Conservation (phyloP, 805 yeast genomes). For the Blastobotrys terrestris region DNA sequence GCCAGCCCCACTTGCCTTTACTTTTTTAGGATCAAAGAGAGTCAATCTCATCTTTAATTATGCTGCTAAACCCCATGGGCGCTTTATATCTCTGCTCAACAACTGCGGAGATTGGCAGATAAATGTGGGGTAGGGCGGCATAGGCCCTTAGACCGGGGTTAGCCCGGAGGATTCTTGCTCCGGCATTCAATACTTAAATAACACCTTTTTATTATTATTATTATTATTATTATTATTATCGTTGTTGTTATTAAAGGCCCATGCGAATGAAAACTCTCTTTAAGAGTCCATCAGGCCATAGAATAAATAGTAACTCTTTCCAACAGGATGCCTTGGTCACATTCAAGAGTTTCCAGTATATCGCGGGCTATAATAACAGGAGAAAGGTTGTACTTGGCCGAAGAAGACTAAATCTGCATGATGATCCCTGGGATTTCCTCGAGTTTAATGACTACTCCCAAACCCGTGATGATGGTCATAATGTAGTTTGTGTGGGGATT, state of each 20-base stretch:
- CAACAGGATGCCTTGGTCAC: slow-evolving; percentile 22
- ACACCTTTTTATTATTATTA: too few relatives aligned
- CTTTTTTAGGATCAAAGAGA: neutral
- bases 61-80: too few relatives aligned
- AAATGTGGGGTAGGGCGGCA: neutral
- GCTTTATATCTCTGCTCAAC: neutral
- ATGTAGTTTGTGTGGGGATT: slow-evolving; percentile 22
- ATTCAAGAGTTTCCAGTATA: slow-evolving; percentile 16
- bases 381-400: slow-evolving; percentile 16
- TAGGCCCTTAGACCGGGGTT: neutral
- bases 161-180: neutral
- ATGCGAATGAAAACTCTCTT: neutral
- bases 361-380: slow-evolving; percentile 9
- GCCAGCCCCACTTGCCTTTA: neutral
- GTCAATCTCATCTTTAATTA: neutral
- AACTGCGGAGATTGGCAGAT: neutral
- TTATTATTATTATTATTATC: too few relatives aligned
- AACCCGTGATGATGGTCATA: slow-evolving; percentile 22
- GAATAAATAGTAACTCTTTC: slow-evolving; percentile 22
- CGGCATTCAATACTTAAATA: too few relatives aligned
- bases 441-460: slow-evolving; percentile 18
- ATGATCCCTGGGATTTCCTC: slow-evolving; percentile 13
- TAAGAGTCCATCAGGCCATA: slow-evolving; percentile 17
- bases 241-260: too few relatives aligned
- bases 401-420: slow-evolving; percentile 4